Evolutionary conservation across 2,329 filamentous ascomycete genomes (phyloP), one percentile per base, ranked within the genome.

Genomic region (Cytospora leucostoma): DNA sequence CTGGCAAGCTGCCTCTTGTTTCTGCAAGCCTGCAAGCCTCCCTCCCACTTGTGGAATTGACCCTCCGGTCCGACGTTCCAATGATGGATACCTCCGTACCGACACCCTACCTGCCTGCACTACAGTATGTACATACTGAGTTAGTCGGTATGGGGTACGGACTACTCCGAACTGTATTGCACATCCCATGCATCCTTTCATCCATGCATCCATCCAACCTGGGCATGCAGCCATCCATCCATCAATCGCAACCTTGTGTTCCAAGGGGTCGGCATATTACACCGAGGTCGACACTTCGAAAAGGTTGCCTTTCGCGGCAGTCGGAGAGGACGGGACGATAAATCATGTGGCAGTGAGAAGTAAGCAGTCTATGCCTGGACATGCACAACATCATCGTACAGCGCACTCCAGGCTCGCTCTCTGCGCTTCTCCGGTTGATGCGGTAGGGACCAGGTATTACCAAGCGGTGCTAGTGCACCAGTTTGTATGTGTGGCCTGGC

Each of bases 401-500:
- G 47, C 47, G 56, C 19, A 33, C 51, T n/a, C n/a, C n/a, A n/a
- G n/a, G n/a, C n/a, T 59, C 44, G 56, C 47, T 40, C 51, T 51
- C 56, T 59, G 56, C 47, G 51, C 32, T 38, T 40, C 8, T n/a
- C 49, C 38, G 27, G 11, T 44, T 51, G 8, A 32, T 13, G 44
- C 52, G 50, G 53, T 51, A n/a, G 32, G 21, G 35, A 11, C 37
- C n/a, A 32, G 15, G 33, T 52, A 32, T 52, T 52, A 55, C 38
- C 58, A 47, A 61, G 51, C 58, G 53, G 34, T 50, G 19, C 51
- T 55, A 19, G 8, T 61, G 17, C 34, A 35, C 40, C 8, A 13
- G 35, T 8, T 6, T 13, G 35, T 37, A 13, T 2, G 35, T 8
- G 35, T 13, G 40, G 8, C 40, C 40, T 44, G 40, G 40, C 17